Evolutionary conservation across 345 rosid species (phyloP), one percentile per base, ranked within the genome.

Genomic region (Populus euphratica): DNA sequence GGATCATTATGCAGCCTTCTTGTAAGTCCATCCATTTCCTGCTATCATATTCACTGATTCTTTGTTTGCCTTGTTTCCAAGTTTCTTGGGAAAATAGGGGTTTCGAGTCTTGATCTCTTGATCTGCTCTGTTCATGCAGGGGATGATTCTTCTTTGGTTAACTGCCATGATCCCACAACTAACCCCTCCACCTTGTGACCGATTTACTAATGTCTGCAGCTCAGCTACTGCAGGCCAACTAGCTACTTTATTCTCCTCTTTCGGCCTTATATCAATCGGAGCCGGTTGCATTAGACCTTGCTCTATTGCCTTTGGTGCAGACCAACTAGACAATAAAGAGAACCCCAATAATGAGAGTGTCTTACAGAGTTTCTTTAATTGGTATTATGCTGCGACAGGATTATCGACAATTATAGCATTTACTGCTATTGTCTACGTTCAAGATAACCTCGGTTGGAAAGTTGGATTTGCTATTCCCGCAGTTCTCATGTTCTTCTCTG

Each of bases 1-100:
- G 96, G 91, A 64, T 91, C 96, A 75, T 68, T 91, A 77, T 81
- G 85, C 69, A 89, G 89, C 81, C 77, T 91, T 83, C 38, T 85
- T 88, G 98, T 93, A 85, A 81, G 12, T 76, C n/a, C 5, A 64
- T 75, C n/a, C 5, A 65, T 65, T 31, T 27, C 33, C 10, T 33
- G 20, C 38, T 27, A 13, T 33, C 38, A 17, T 27, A 16, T 65
- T 0, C 18, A 4, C 2, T 0, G 21, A 27, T 23, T 31, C 33
- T 33, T 1, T 31, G 36, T 66, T 27, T 27, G 20, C 39, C 69
- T 6, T 1, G 33, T 11, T 27, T 0, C n/a, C 18, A 66, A 33
- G 6, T 17, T 68, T 68, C 44, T 33, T 4, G 43, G n/a, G 25
- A 20, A 20, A 1, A 0, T 52, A 52, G 59, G 59, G 59, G 23